Evolutionary conservation across 208 protist species (phyloP), one percentile per base, ranked within the genome.

Genomic region (Trypanosoma avium): DNA sequence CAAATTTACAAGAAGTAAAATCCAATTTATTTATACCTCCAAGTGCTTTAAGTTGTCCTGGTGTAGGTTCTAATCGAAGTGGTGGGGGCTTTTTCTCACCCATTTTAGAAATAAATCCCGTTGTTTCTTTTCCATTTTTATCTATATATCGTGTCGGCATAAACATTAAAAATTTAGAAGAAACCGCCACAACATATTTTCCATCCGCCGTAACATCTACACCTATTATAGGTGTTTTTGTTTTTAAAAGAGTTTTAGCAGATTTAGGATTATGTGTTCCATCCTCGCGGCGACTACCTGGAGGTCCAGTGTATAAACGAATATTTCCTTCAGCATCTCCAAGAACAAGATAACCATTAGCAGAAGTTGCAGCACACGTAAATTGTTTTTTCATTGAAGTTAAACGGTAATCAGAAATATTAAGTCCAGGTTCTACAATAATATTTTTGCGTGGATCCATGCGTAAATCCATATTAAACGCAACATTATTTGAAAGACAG

Each of bases 401-500:
- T 9, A 83, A 27, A 36, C 46, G 62, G 70, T 86, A 90, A 67
- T 84, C 71, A 30, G 27, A 30, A 1, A 80, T 36, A 7, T 33
- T 52, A 38, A 77, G 75, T 12, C 70, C 77, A 15, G 66, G 57
- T 57, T 90, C 77, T 53, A 70, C 56, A 26, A 85, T 61, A 36
- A 84, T 55, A 43, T 73, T 81, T 26, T 50, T 53, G 32, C 70
- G 58, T n/a, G 79, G 77, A 57, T 84, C 53, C 56, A 90, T 73
- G 40, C 84, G 79, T n/a, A 74, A 69, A 64, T 90, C 84, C 52
- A 86, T 73, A 57, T 86, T 86, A 58, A 90, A 86, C 58, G 77
- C 80, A 46, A 77, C 77, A 38, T 81, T 79, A 58, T 63, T 46
- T 36, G 65, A 33, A 0, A 86, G 72, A 48, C 79, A 86, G 12